Evolutionary conservation across 148 eudicot genomes (phyloP).

Genomic region (Heliosperma pusillum): DNA sequence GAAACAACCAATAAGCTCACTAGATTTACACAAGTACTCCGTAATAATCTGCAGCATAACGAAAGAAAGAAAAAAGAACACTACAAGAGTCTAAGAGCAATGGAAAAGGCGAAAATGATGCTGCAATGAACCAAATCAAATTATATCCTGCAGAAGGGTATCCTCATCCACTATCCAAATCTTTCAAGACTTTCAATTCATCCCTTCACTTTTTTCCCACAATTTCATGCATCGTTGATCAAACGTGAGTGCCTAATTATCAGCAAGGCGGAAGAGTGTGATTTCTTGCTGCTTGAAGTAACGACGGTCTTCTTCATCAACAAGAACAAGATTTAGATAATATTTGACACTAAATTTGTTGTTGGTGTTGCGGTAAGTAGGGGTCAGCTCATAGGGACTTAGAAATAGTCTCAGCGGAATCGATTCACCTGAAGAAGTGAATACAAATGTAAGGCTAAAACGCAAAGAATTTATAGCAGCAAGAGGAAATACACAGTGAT

Average conservation of each 20-base stretch:
- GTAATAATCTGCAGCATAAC: not conserved
- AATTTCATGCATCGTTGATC: not conserved
- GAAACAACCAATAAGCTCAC: not conserved
- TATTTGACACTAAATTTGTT: slow-evolving; percentile 98
- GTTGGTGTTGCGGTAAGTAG: slow-evolving; percentile 90
- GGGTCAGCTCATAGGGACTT: slow-evolving; percentile 95
- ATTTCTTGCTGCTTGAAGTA: slow-evolving; percentile 97
- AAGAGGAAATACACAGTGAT: not conserved
- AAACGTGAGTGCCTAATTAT: slow-evolving; percentile 20
- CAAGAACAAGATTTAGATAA: slow-evolving; percentile 84
- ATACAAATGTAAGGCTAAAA: not conserved
- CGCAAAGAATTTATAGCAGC: not conserved
- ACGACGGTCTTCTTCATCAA: slow-evolving; percentile 97
- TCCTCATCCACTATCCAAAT: not conserved
- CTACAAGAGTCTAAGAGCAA: not conserved
- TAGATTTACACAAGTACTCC: slow-evolving; percentile 6
- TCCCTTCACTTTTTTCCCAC: slow-evolving; percentile 3
- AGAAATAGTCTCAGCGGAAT: slow-evolving; percentile 87
- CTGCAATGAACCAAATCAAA: slow-evolving; percentile 17
- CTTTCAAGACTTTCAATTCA: slow-evolving; percentile 1
- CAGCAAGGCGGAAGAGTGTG: slow-evolving; percentile 76
- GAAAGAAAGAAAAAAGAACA: not conserved
- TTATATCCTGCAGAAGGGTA: not conserved
- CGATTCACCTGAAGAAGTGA: slow-evolving; percentile 70
- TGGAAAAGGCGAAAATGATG: not conserved